A percentile compares a stretch with the other conserved stretches of the same genome.
Conservation (phyloP, 2,329 filamentous ascomycete genomes). For the Raffaelea ambrosiae region DNA sequence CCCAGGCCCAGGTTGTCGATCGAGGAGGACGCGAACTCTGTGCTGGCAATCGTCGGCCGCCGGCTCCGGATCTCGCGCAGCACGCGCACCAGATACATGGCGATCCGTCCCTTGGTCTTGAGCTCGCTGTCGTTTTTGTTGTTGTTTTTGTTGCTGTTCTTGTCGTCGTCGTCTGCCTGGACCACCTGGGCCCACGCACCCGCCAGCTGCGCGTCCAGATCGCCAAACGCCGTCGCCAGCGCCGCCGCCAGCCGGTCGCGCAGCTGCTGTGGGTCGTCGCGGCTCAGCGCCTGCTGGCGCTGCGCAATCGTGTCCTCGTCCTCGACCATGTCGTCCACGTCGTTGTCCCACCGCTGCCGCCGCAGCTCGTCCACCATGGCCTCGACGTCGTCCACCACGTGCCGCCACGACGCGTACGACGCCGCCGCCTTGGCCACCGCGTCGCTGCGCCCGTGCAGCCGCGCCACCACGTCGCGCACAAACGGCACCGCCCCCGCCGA, state of each 20-base stretch:
- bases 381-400: conserved; percentile 60
- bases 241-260: conserved; percentile 23
- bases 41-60: conserved; percentile 33
- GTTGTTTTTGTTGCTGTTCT: conserved; percentile 50
- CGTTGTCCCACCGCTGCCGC: conserved; percentile 66
- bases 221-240: conserved; percentile 23
- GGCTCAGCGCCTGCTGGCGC: conserved; percentile 59
- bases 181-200: conserved; percentile 39
- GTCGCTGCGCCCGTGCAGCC: conserved; percentile 64
- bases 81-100: conserved; percentile 63
- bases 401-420: conserved; percentile 64
- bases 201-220: conserved; percentile 48
- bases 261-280: conserved; percentile 40
- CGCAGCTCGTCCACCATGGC: conserved; percentile 56
- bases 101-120: conserved; percentile 37
- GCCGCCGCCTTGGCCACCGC: conserved; percentile 53
- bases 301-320: conserved; percentile 63
- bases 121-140: conserved; percentile 28
- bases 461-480: conserved; percentile 58
- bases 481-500: conserved; percentile 58
- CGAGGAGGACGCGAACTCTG: conserved; percentile 16
- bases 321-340: conserved; percentile 63
- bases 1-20: conserved; percentile 49
- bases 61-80: conserved; percentile 65
- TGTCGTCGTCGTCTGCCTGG: conserved; percentile 25